Base-by-base conservation (phyloP, 768 basidiomycete species). In the Suillus subaureus region DNA sequence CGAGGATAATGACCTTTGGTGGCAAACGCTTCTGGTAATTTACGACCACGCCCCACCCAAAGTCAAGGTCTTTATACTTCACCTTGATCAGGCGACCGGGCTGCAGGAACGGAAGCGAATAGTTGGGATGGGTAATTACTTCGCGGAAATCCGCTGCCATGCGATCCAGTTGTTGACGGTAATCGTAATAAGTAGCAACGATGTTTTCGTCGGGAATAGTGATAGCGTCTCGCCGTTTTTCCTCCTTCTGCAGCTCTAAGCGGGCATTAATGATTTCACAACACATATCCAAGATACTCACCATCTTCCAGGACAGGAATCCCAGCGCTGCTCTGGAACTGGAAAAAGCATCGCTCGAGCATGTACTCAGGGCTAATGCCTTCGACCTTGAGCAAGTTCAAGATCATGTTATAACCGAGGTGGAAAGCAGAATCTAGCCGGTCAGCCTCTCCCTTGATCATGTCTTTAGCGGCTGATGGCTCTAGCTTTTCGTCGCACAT, bases 401-500 rank as follows among this genome's bases (percentile, higher is more conserved):
- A 82, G 39, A 99, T 87, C 97, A 99, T 99, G 77, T 99, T 99
- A 78, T 99, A 99, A 21, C 97, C 97, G 16, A 99, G 82, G 79
- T 98, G 96, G 82, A 99, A 99, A 5, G 97, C 97, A 7, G 97
- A 99, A 77, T 99, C 96, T 61, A 99, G 82, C 57, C 96, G 84
- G 75, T 99, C 97, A 5, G 97, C 96, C 80, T 97, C 92, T 55
- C 97, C 97, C 78, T 98, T 99, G 72, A 99, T 91, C 97, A 99
- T 99, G 62, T 83, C 85, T 81, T 97, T 99, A 43, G 97, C 96
- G 0, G 91, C 88, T 2, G 86, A 75, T 0, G 97, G 96, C 71
- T 99, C 97, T 54, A 99, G 83, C 78, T 97, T 98, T 80, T 99
- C 95, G 77, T 99, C 97, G 75, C 92, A 93, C 97, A 99, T 99